A percentile compares a stretch with the other conserved stretches of the same genome.
Conservation (phyloP, 2,329 filamentous ascomycete genomes). For the Sporothrix mexicana region DNA sequence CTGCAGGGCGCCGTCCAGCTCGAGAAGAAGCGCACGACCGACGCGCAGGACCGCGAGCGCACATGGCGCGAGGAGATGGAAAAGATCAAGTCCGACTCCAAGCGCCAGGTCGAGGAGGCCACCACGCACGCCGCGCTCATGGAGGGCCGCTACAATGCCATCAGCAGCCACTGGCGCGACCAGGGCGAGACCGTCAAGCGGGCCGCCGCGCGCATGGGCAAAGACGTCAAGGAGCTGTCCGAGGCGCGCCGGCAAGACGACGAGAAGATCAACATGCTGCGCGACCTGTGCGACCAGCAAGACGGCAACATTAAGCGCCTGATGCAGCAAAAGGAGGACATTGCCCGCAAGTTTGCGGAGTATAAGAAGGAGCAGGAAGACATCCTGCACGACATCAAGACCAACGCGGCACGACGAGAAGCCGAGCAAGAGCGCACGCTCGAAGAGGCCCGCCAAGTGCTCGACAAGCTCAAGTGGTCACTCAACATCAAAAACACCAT, state of each 20-base stretch:
- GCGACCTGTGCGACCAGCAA: constrained; percentile 75
- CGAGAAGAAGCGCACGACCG: constrained; percentile 66
- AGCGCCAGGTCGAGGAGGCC: constrained; percentile 69
- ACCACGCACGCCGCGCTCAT: constrained; percentile 68
- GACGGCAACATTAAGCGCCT: constrained; percentile 69
- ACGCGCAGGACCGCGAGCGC: constrained; percentile 65
- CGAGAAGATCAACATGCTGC: constrained; percentile 66
- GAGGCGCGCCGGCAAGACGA: constrained; percentile 65
- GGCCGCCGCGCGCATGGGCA: constrained; percentile 55
- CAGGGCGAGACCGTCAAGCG: constrained; percentile 67
- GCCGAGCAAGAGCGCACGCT: constrained; percentile 64
- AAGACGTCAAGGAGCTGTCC: constrained; percentile 61
- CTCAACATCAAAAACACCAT: constrained; percentile 70
- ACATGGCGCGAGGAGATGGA: constrained; percentile 69
- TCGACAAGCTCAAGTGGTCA: constrained; percentile 75
- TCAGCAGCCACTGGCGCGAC: constrained; percentile 69
- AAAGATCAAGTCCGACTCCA: constrained; percentile 63
- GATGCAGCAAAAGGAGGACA: constrained; percentile 65
- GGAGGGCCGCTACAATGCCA: constrained; percentile 72
- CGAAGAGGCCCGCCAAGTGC: constrained; percentile 63
- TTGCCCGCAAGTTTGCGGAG: constrained; percentile 63
- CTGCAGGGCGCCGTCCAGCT: constrained; percentile 67
- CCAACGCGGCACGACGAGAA: constrained; percentile 62
- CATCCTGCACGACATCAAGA: constrained; percentile 65
- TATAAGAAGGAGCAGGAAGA: constrained; percentile 70